Evolutionary conservation across 2,329 filamentous ascomycete genomes (phyloP).

Genomic region (Pseudogymnoascus sp.): DNA sequence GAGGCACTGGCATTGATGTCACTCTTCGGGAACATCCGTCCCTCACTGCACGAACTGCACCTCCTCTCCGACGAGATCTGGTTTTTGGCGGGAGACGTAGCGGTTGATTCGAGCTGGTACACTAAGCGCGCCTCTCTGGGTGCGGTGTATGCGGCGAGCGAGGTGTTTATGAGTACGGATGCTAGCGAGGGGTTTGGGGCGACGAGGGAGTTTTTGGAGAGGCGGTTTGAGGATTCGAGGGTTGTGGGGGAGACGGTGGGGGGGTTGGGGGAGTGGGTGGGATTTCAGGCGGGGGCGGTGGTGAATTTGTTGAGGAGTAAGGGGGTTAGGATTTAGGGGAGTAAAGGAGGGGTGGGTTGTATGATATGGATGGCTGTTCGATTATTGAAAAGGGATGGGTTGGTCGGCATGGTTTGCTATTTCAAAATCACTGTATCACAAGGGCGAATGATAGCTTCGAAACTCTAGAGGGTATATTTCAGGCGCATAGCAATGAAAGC

Average conservation of each 20-base stretch:
- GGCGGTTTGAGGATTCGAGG: slow-evolving; percentile 58
- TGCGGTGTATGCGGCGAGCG: slow-evolving; percentile 65
- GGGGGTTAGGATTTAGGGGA: slow-evolving; percentile 62
- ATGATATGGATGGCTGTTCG: background rate
- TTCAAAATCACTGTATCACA: background rate
- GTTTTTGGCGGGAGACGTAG: slow-evolving; percentile 72
- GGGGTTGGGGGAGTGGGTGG: slow-evolving; percentile 65
- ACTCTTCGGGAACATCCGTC: slow-evolving; percentile 66
- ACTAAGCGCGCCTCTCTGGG: slow-evolving; percentile 56
- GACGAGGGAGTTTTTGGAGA: slow-evolving; percentile 70
- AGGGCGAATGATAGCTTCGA: background rate
- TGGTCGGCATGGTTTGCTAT: background rate
- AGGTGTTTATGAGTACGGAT: slow-evolving; percentile 94
- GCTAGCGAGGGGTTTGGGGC: slow-evolving; percentile 61
- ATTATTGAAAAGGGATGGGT: background rate
- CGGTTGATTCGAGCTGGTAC: slow-evolving; percentile 86
- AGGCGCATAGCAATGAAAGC: background rate
- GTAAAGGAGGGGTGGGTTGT: background rate
- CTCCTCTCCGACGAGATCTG: slow-evolving; percentile 86
- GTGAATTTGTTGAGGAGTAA: slow-evolving; percentile 83
- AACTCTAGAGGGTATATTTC: background rate
- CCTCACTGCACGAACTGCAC: slow-evolving; percentile 70
- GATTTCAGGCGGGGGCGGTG: slow-evolving; percentile 67
- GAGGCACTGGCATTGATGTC: slow-evolving; percentile 88
- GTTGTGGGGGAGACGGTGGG: slow-evolving; percentile 53